Evolutionary conservation across 1,284 basidiomycete species (phyloP).

Genomic region (Uromyces viciae-fabae): DNA sequence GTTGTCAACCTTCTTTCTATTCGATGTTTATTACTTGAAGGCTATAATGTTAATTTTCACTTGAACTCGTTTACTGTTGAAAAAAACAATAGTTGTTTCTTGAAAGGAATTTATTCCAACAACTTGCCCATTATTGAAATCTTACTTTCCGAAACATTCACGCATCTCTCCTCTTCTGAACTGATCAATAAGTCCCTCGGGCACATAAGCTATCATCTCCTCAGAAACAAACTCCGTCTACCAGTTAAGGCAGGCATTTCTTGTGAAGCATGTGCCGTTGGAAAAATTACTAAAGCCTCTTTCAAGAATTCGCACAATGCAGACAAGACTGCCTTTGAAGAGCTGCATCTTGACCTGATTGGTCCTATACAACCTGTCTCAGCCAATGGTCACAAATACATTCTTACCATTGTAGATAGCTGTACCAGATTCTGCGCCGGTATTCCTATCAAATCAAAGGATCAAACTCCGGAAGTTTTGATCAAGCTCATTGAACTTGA

Average conservation of each 20-base stretch:
- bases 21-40: background rate
- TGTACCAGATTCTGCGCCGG: background rate
- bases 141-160: background rate
- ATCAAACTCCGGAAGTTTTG: background rate
- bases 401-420: background rate
- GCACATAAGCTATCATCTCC: background rate
- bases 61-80: background rate
- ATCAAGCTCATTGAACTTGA: background rate
- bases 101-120: background rate
- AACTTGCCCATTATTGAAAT: background rate
- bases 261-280: background rate
- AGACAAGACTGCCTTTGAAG: background rate
- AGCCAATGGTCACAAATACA: background rate
- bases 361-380: constrained; percentile 3
- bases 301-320: background rate
- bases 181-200: background rate
- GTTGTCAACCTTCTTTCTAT: background rate
- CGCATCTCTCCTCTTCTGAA: background rate
- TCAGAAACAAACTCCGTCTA: background rate
- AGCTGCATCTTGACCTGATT: background rate
- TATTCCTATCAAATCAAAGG: background rate
- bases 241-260: background rate
- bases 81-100: background rate
- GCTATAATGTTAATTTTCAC: background rate
- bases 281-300: background rate